Conservation (phyloP, 2,329 filamentous ascomycete genomes). For the Bipolaris cookei region DNA sequence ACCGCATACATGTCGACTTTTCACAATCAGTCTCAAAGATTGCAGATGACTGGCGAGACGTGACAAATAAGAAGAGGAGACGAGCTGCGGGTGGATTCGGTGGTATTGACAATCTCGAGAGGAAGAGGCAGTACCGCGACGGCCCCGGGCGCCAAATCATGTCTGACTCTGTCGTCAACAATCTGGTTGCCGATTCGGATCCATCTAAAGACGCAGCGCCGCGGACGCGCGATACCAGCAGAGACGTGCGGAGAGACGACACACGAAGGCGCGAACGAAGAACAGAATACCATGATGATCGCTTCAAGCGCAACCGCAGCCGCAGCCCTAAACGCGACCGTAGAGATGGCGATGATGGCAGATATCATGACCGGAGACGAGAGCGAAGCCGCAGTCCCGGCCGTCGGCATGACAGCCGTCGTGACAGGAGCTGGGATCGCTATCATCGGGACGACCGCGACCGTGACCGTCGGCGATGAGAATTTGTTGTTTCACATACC, state of each 20-base stretch:
- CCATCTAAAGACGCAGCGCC: conserved; percentile 17
- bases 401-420: conserved; percentile 44
- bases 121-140: conserved; percentile 78
- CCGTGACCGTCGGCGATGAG: conserved; percentile 41
- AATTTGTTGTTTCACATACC: neutral
- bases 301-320: conserved; percentile 49
- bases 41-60: conserved; percentile 85
- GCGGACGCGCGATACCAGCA: conserved; percentile 16
- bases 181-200: conserved; percentile 39
- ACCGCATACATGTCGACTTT: conserved; percentile 97
- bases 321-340: conserved; percentile 42
- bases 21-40: conserved; percentile 90
- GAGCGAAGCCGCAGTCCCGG: conserved; percentile 41
- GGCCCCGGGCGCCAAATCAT: conserved; percentile 37
- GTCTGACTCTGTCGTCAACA: conserved; percentile 42
- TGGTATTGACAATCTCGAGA: conserved; percentile 85
- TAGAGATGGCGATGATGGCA: conserved; percentile 40
- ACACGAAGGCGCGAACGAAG: conserved; percentile 38
- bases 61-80: conserved; percentile 80
- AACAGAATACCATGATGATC: conserved; percentile 48
- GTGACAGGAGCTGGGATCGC: conserved; percentile 50
- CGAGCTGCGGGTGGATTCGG: conserved; percentile 77
- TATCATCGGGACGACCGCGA: conserved; percentile 50
- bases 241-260: conserved; percentile 50
- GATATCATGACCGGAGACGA: conserved; percentile 35